Conservation (phyloP, 352 stramenopile species). For the Phytophthora cryptogea region DNA sequence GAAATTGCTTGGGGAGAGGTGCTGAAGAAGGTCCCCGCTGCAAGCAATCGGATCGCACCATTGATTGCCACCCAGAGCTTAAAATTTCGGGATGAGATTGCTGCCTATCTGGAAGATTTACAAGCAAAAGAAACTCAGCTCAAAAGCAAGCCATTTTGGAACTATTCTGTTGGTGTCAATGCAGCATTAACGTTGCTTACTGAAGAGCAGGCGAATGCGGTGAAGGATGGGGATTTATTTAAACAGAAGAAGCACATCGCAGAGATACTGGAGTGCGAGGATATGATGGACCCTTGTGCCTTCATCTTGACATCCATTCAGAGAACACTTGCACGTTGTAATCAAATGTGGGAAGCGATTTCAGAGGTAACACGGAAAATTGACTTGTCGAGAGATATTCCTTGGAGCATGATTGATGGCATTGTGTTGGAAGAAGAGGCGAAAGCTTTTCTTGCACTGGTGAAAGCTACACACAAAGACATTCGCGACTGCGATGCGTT, state of each 20-base stretch:
- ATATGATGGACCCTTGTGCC: slow-evolving; percentile 84
- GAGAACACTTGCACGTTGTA: slow-evolving; percentile 70
- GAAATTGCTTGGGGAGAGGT: slow-evolving; percentile 72
- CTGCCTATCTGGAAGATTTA: slow-evolving; percentile 83
- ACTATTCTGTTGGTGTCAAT: slow-evolving; percentile 50
- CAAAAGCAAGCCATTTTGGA: slow-evolving; percentile 67
- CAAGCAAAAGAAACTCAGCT: slow-evolving; percentile 57
- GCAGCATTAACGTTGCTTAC: slow-evolving; percentile 46
- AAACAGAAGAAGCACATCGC: slow-evolving; percentile 87
- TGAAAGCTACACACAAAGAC: slow-evolving; percentile 90
- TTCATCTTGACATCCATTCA: slow-evolving; percentile 80
- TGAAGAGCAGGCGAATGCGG: slow-evolving; percentile 40
- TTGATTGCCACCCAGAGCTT: slow-evolving; percentile 63
- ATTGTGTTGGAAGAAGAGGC: slow-evolving; percentile 93
- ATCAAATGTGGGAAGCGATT: slow-evolving; percentile 89
- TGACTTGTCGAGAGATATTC: slow-evolving; percentile 81
- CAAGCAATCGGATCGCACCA: slow-evolving; percentile 67
- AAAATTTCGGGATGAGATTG: slow-evolving; percentile 78
- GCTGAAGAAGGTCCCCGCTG: slow-evolving; percentile 61
- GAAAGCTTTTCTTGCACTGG: slow-evolving; percentile 84
- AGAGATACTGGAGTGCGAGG: slow-evolving; percentile 92
- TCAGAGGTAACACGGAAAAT: slow-evolving; percentile 91
- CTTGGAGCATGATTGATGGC: slow-evolving; percentile 92
- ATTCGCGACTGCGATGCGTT: slow-evolving; percentile 93
- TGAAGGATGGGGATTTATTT: slow-evolving; percentile 45